Evolutionary conservation across 2,329 filamentous ascomycete species (phyloP), one percentile per base, ranked within the genome.

Genomic region (Parascedosporium putredinis): DNA sequence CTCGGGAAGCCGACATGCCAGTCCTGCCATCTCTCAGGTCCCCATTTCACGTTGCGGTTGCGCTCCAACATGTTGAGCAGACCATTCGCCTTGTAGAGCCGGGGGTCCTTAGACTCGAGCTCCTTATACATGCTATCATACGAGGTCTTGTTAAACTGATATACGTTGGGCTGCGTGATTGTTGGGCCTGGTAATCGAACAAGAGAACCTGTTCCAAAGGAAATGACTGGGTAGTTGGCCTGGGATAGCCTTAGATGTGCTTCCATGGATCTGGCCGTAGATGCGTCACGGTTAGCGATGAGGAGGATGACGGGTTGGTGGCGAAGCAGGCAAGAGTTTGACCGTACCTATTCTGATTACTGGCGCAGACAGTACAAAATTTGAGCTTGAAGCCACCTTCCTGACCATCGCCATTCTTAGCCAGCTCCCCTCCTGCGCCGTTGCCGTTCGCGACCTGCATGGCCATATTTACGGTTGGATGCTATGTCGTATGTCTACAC

Each of bases 351-450:
- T 98, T 98, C 67, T 98, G 89, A 61, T 98, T 98, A 61, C 89
- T 95, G 6, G 93, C 93, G 68, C 93, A 98, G n/a, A 98, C 91
- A 2, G 93, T 97, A 73, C 90, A 96, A 68, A 97, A 96, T 63
- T 87, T 94, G 54, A 98, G 78, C 68, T 93, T 95, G 75, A 83
- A 95, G 48, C 75, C 79, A n/a, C 71, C 71, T 16, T 73, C 72
- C 40, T 76, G 72, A 12, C 71, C 66, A 23, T 71, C 67, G 50
- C 70, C 70, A 51, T 74, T 73, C 50, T 67, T 62, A 34, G 60
- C 55, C 29, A 67, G 54, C 18, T 60, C 54, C 3, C 62, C 52
- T 25, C 59, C 53, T 36, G 60, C 58, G 50, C 68, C 45, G 33
- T 42, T 49, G 45, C 36, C 36, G 42, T 46, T 47, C 22, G 46